Evolutionary conservation across 352 stramenopile genomes (phyloP).

Genomic region (Plasmopara muralis): DNA sequence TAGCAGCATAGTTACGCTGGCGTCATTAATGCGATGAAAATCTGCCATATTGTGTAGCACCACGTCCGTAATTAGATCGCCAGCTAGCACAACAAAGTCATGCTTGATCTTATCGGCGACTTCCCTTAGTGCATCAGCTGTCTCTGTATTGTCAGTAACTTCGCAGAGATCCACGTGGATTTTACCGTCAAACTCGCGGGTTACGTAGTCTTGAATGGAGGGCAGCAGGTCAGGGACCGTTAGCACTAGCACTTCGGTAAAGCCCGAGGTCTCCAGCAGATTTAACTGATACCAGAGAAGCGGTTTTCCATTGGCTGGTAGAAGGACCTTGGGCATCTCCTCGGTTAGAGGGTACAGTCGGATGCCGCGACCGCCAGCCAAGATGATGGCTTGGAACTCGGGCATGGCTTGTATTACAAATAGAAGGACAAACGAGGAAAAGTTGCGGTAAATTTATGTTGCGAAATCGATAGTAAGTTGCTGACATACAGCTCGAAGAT

Average conservation of each 20-base stretch:
- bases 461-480: background rate
- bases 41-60: constrained; percentile 78
- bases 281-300: constrained; percentile 80
- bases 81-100: constrained; percentile 78
- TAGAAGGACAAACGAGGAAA: constrained; percentile 2
- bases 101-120: constrained; percentile 72
- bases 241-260: constrained; percentile 69
- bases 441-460: constrained; percentile 2
- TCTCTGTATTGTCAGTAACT: constrained; percentile 67
- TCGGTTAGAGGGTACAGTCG: constrained; percentile 75
- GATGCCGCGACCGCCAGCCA: constrained; percentile 71
- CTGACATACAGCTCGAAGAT: too few species aligned
- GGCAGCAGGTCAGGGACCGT: constrained; percentile 51
- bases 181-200: constrained; percentile 73
- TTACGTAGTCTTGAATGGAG: constrained; percentile 71
- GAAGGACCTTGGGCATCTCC: constrained; percentile 66
- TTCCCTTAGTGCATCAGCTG: constrained; percentile 59
- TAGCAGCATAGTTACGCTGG: constrained; percentile 78
- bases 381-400: constrained; percentile 81
- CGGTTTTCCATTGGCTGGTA: constrained; percentile 55
- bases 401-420: constrained; percentile 34
- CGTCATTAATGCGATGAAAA: constrained; percentile 78
- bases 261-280: constrained; percentile 71
- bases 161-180: constrained; percentile 70
- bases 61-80: constrained; percentile 72